Conservation (phyloP, 2,329 filamentous ascomycete genomes). For the Ophiostoma populinum region DNA sequence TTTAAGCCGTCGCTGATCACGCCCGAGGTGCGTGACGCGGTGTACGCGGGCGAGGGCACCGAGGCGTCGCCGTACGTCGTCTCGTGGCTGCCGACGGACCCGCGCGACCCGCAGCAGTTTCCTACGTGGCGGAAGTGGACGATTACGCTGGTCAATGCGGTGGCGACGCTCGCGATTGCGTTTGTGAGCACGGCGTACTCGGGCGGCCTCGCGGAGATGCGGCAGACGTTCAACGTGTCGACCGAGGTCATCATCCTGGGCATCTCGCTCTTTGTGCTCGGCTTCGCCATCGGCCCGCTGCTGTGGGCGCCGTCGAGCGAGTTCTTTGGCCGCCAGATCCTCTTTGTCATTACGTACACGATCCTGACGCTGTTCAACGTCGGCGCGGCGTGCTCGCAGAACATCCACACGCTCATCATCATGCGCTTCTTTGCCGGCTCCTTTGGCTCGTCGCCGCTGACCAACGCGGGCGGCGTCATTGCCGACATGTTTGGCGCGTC, state of each 20-base stretch:
- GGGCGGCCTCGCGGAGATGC: constrained; percentile 36
- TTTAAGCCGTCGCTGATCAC: constrained; percentile 41
- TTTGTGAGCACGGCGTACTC: constrained; percentile 54
- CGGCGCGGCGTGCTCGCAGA: constrained; percentile 37
- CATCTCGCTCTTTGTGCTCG: constrained; percentile 42
- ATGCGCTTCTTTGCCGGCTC: constrained; percentile 46
- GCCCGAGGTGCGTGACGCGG: constrained; percentile 34
- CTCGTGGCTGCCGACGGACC: constrained; percentile 45
- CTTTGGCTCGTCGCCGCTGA: constrained; percentile 44
- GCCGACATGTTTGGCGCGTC: constrained; percentile 39
- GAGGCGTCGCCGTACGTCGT: constrained; percentile 50
- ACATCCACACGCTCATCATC: constrained; percentile 40
- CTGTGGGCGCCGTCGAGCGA: constrained; percentile 43
- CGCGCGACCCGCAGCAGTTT: constrained; percentile 48
- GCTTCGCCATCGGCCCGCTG: constrained; percentile 37
- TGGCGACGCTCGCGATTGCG: constrained; percentile 51
- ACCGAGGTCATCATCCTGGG: constrained; percentile 40
- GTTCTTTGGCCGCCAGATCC: constrained; percentile 38
- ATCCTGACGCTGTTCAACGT: constrained; percentile 43
- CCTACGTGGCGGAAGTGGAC: constrained; percentile 42
- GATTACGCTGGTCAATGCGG: constrained; percentile 43
- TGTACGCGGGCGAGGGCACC: constrained; percentile 45
- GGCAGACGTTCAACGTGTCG: constrained; percentile 33
- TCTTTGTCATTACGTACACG: constrained; percentile 41
- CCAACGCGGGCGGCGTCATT: constrained; percentile 44